These are phyloP conservation scores for Polytolypa hystricis DNA, from an alignment of 2,329 filamentous ascomycete genomes.

Conservation along the genomic window DNA sequence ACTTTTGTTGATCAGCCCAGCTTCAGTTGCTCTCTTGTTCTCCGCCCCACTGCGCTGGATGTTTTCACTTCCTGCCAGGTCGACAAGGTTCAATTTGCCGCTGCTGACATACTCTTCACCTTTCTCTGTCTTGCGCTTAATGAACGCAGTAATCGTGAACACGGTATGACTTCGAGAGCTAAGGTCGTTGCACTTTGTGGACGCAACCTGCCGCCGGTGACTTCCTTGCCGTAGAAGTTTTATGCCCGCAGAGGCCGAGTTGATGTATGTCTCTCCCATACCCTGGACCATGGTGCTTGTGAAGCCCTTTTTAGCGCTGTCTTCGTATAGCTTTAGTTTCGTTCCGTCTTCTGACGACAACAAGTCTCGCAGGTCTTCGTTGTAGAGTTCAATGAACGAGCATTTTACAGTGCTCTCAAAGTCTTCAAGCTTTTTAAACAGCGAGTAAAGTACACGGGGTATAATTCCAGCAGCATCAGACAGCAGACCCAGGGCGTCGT, in stretches of 20 bases:
- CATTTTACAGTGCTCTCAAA: conserved; percentile 86
- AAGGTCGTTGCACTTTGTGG: conserved; percentile 98
- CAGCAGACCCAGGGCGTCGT: conserved; percentile 68
- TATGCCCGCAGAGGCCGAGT: conserved; percentile 72
- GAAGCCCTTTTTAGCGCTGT: conserved; percentile 64
- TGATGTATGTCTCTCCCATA: conserved; percentile 94
- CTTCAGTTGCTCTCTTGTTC: conserved; percentile 93
- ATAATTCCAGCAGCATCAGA: conserved; percentile 93
- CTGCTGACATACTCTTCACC: conserved; percentile 84
- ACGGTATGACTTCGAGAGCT: conserved; percentile 95
- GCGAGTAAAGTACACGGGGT: conserved; percentile 72
- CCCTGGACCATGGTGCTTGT: conserved; percentile 77
- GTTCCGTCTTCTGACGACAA: conserved; percentile 68
- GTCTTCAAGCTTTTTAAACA: conserved; percentile 78
- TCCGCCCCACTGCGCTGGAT: conserved; percentile 94
- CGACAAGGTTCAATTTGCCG: conserved; percentile 91
- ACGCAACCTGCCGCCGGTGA: conserved; percentile 91
- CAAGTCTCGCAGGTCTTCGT: conserved; percentile 88
- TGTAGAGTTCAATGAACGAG: conserved; percentile 97
- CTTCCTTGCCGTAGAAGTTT: conserved; percentile 80
- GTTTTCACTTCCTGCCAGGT: conserved; percentile 94
- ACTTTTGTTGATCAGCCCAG: conserved; percentile 96
- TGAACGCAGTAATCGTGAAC: conserved; percentile 88
- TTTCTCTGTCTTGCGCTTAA: conserved; percentile 68
- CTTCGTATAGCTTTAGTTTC: conserved; percentile 94